Evolutionary conservation across 2,329 filamentous ascomycete genomes (phyloP).

Genomic region (Lecanicillium sp.): DNA sequence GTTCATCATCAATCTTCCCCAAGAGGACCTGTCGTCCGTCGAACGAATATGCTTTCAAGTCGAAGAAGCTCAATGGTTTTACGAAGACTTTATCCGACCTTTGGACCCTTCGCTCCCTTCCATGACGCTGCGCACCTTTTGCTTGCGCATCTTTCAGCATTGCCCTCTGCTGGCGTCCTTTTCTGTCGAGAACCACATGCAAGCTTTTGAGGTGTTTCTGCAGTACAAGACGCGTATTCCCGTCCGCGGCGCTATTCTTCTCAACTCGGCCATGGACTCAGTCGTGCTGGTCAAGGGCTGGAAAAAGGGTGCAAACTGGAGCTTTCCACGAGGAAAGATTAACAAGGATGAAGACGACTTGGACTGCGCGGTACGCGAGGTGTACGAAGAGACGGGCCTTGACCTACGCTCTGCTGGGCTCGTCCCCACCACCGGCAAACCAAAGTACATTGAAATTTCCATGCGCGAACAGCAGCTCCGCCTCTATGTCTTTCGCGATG

Average conservation of each 20-base stretch:
- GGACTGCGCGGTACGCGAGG: conserved; percentile 88
- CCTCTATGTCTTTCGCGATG: conserved; percentile 83
- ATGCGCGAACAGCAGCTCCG: conserved; percentile 92
- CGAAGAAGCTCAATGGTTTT: conserved; percentile 99
- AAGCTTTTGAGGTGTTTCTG: conserved; percentile 85
- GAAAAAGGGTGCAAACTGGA: conserved; percentile 96
- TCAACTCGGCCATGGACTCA: conserved; percentile 91
- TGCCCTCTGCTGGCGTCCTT: conserved; percentile 82
- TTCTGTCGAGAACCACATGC: conserved; percentile 67
- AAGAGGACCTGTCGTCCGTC: conserved; percentile 81
- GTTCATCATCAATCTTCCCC: conserved; percentile 94
- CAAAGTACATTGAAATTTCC: conserved; percentile 79
- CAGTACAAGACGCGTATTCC: conserved; percentile 93
- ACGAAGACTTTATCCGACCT: conserved; percentile 97
- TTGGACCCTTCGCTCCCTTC: conserved; percentile 78
- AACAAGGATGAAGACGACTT: conserved; percentile 94
- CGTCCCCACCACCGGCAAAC: conserved; percentile 60
- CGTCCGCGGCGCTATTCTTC: conserved; percentile 85
- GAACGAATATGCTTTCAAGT: conserved; percentile 97
- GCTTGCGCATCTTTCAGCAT: conserved; percentile 84
- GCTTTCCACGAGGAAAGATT: conserved; percentile 94
- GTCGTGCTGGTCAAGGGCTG: conserved; percentile 92
- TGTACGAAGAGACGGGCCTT: conserved; percentile 92
- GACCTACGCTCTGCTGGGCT: conserved; percentile 71
- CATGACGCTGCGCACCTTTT: conserved; percentile 78